phyloP scores from a whole-genome alignment of 306 rosid species.

The Quillaja saponaria region DNA sequence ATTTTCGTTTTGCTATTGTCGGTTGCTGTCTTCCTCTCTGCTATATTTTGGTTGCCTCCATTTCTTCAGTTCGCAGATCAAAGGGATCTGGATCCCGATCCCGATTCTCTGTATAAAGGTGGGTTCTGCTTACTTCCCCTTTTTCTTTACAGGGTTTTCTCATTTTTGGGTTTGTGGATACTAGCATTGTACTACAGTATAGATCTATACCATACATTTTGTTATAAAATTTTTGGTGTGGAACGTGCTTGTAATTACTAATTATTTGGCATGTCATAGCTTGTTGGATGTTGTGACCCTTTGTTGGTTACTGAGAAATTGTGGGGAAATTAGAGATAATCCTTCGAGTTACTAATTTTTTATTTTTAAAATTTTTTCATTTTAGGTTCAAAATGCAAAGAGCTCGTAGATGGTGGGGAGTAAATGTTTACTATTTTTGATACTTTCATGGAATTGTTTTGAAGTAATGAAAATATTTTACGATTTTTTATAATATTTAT shows the following conservation, averaged over 20 bases:
- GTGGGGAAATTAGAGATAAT: conserved; percentile 14
- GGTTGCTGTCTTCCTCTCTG: conserved; percentile 71
- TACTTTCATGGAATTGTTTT: conserved; percentile 21
- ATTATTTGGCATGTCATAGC: background rate
- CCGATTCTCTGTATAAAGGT: conserved; percentile 73
- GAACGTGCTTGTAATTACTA: conserved; percentile 21
- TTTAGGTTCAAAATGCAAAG: background rate
- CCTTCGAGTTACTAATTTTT: background rate
- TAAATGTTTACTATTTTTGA: conserved; percentile 6
- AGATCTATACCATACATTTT: conserved; percentile 50
- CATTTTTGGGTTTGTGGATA: conserved; percentile 21
- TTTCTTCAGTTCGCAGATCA: conserved; percentile 65
- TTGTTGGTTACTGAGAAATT: conserved; percentile 32
- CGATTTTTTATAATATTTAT: background rate
- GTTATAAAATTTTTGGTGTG: background rate
- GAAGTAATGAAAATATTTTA: background rate
- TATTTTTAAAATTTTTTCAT: background rate
- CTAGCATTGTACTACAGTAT: conserved; percentile 37
- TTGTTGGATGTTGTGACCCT: conserved; percentile 14
- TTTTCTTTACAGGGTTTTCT: background rate
- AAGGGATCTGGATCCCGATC: conserved; percentile 48
- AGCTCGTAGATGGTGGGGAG: background rate
- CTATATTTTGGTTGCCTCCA: conserved; percentile 81
- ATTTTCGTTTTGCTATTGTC: conserved; percentile 61
- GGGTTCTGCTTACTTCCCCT: conserved; percentile 1